Base-by-base conservation (phyloP, 371 early-diverging fungal genomes). In the Mucor irregularis region DNA sequence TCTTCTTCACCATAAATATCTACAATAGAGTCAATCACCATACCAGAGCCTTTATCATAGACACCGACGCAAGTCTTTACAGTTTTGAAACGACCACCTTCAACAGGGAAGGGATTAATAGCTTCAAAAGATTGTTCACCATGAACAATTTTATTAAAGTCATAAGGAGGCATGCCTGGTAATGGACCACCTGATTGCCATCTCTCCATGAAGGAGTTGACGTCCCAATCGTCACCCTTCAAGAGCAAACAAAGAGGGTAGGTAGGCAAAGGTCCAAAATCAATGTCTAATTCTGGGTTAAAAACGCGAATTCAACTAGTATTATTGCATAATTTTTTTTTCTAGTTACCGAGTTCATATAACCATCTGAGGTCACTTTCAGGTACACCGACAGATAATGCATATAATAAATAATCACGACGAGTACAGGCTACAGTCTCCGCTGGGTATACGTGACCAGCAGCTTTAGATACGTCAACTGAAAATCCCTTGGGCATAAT, bases 111-210 rank as follows among this genome's bases (percentile, higher is more conserved):
- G 5, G 82, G 84, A 9, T 70, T 62, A 17, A 86, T 49, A 26
- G 85, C 62, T 53, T 88, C 85, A 35, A 83, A 58, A n/a, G 70
- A 68, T 55, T 87, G 89, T 55, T 90, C 90, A 29, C 90, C 90
- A 47, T 90, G 89, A 1, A 90, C 85, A 26, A 90, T 78, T 26
- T 72, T 72, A 70, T 83, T 84, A 34, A 81, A 78, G 50, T 90
- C 84, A 56, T 78, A 82, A 25, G 69, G 64, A n/a, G 90, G 90
- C 38, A 89, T 57, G 21, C 87, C 87, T 21, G 84, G 81, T 16
- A 76, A 48, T n/a, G 58, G 53, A 3, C 74, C 76, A 11, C 69
- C 69, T 0, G 56, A 56, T 3, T 53, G 26, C 60, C 62, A 58
- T 47, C 67, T 53, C 53, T 73, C 59, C 25, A 62, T 81, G 54